phyloP scores from a whole-genome alignment of 2,329 filamentous ascomycete genomes.

The Fusarium ambrosium region DNA sequence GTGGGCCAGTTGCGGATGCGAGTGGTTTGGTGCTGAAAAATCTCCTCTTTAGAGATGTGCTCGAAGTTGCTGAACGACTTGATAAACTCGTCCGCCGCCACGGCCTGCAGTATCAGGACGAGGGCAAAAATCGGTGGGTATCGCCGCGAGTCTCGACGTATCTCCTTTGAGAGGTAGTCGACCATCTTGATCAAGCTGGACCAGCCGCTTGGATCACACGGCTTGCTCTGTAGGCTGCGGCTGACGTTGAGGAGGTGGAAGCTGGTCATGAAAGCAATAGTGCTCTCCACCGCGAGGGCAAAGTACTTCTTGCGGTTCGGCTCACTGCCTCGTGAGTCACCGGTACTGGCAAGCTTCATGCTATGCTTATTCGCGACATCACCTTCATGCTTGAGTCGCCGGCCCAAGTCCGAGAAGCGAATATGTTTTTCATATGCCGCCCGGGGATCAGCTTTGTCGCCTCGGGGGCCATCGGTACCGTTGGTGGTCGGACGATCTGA shows the following conservation, averaged over 20 bases:
- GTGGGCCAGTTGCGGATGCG: conserved; percentile 47
- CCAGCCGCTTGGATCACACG: conserved; percentile 59
- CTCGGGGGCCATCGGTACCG: conserved; percentile 49
- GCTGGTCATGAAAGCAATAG: conserved; percentile 66
- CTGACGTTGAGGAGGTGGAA: conserved; percentile 65
- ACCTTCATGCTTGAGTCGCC: conserved; percentile 67
- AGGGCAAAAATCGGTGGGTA: conserved; percentile 59
- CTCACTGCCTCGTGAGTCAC: conserved; percentile 47
- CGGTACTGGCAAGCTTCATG: conserved; percentile 41
- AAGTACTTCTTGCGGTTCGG: conserved; percentile 57
- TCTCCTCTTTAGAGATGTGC: conserved; percentile 31
- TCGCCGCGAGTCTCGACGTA: conserved; percentile 52
- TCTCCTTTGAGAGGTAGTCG: conserved; percentile 55
- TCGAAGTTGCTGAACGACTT: conserved; percentile 51
- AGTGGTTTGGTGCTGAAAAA: conserved; percentile 47
- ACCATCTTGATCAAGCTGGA: conserved; percentile 61
- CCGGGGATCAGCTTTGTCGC: conserved; percentile 44
- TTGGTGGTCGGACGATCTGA: conserved; percentile 48
- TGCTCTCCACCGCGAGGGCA: conserved; percentile 63
- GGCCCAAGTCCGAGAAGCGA: conserved; percentile 59
- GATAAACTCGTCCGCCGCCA: conserved; percentile 62
- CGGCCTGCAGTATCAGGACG: conserved; percentile 59
- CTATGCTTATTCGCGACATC: conserved; percentile 58
- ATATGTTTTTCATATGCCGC: conserved; percentile 54
- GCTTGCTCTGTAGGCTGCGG: conserved; percentile 59